These are phyloP conservation scores for Fraxinus quadrangulata DNA, from an alignment of 257 asterid species.

Conservation along the genomic window DNA sequence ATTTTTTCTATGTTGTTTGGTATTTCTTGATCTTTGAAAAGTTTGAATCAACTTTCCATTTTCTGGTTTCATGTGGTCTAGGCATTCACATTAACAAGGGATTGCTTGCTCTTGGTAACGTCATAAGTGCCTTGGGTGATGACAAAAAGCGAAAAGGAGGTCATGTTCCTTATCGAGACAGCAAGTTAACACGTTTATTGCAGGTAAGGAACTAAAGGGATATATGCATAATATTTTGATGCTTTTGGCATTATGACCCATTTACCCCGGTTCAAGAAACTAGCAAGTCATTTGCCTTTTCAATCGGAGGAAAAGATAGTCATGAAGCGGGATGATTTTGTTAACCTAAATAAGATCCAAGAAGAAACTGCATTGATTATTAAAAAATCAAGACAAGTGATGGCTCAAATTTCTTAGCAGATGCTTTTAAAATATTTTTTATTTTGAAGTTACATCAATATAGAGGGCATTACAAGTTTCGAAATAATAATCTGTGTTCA, in stretches of 20 bases:
- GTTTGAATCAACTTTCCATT: constrained; percentile 12
- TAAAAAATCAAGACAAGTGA: neutral
- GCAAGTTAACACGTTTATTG: constrained; percentile 89
- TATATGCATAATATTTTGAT: neutral
- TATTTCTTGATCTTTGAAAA: constrained; percentile 1
- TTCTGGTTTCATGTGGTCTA: constrained; percentile 32
- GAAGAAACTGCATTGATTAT: neutral
- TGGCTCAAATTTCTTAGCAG: neutral
- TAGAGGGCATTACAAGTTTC: neutral
- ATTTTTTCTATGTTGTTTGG: neutral
- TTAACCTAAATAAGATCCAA: neutral
- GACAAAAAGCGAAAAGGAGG: constrained; percentile 95
- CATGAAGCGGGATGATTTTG: neutral
- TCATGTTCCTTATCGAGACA: constrained; percentile 94
- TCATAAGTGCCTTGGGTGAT: constrained; percentile 95
- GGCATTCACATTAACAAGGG: constrained; percentile 98
- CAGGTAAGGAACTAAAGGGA: constrained; percentile 51
- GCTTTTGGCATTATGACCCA: constrained; percentile 8
- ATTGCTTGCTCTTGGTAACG: constrained; percentile 92
- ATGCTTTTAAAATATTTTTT: neutral
- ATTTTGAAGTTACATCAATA: neutral
- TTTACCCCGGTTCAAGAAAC: constrained; percentile 8
- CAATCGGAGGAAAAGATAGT: neutral
- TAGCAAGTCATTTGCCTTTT: neutral
- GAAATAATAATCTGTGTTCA: neutral